Evolutionary conservation across 1,139 yeast genomes (phyloP), one percentile per base, ranked within the genome.

Genomic region (Blastobotrys petasosporus): DNA sequence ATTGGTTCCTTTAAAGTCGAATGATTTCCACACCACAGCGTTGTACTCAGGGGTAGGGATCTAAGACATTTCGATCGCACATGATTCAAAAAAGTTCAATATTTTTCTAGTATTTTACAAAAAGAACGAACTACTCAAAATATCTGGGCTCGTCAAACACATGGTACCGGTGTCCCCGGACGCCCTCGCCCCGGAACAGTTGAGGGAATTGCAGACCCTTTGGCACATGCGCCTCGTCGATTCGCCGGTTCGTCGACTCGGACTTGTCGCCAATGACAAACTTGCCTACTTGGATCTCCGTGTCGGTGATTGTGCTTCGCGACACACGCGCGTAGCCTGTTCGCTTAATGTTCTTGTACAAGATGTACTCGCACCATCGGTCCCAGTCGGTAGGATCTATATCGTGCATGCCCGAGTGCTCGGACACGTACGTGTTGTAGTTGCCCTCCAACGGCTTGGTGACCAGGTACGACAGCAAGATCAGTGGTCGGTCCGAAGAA

Each of bases 351-450:
- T 84, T 82, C 64, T 92, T 85, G 75, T 84, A 92, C 55, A 92
- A 70, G 52, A 92, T 88, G 67, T 92, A 92, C 68, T 92, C 95
- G 69, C 98, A 92, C 98, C 98, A 92, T 69, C 98, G 79, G 63
- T 92, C 98, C 84, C 94, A 86, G 64, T 92, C 98, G 9, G 84
- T 73, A 44, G 90, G 82, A 63, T 92, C 98, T 55, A 92, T 88
- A 64, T 92, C 98, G 57, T 82, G 79, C 92, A 92, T 86, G 39
- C 95, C 83, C 1, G 94, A 81, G 55, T 71, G 67, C 45, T 83
- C 84, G 58, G 95, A 82, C 13, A 90, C 95, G 65, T 87, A 88
- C 1, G 90, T 88, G 66, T 86, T 81, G 70, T 92, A 92, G 67
- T 92, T 90, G 12, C 97, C 97, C 61, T 83, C 76, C 32, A 77